phyloP scores from a whole-genome alignment of 2,329 filamentous ascomycete genomes.

The Cercospora janseana region DNA sequence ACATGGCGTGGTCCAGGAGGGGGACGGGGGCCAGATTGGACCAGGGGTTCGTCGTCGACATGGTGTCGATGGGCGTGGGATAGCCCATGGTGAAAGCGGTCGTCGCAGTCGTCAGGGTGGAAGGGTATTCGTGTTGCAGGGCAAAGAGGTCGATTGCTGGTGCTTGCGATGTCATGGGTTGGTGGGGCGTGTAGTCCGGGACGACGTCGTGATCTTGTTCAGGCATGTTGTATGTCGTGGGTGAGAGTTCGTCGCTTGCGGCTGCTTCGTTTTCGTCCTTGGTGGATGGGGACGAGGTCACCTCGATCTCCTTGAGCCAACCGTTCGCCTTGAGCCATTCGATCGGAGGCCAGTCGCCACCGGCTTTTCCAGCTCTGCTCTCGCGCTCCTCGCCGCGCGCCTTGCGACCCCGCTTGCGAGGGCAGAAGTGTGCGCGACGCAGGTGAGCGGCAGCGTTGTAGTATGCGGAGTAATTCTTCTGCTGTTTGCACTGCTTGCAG shows the following conservation, averaged over 20 bases:
- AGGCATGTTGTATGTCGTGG: background rate
- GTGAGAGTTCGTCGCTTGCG: conserved; percentile 3
- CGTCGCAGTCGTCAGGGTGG: conserved; percentile 13
- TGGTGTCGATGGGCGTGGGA: conserved; percentile 27
- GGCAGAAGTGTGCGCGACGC: conserved; percentile 82
- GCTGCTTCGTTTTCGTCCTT: conserved; percentile 5
- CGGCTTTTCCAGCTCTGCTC: conserved; percentile 56
- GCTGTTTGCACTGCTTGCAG: conserved; percentile 76
- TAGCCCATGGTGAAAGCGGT: conserved; percentile 26
- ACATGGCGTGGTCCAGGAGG: conserved; percentile 26
- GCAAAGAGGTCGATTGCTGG: conserved; percentile 9
- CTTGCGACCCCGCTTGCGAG: conserved; percentile 57
- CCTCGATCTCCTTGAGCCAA: conserved; percentile 60
- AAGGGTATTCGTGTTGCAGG: background rate
- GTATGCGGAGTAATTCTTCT: conserved; percentile 83
- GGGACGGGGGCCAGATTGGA: conserved; percentile 18
- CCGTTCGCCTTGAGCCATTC: conserved; percentile 54
- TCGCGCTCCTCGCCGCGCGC: conserved; percentile 57
- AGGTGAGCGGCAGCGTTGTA: conserved; percentile 95
- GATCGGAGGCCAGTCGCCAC: conserved; percentile 61
- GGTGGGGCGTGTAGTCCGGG: background rate
- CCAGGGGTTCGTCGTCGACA: conserved; percentile 7
- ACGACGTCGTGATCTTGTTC: background rate
- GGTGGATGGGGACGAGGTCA: conserved; percentile 22
- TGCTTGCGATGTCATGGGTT: conserved; percentile 8